Conservation (phyloP, 768 basidiomycete genomes). For the Hortiboletus campestris region DNA sequence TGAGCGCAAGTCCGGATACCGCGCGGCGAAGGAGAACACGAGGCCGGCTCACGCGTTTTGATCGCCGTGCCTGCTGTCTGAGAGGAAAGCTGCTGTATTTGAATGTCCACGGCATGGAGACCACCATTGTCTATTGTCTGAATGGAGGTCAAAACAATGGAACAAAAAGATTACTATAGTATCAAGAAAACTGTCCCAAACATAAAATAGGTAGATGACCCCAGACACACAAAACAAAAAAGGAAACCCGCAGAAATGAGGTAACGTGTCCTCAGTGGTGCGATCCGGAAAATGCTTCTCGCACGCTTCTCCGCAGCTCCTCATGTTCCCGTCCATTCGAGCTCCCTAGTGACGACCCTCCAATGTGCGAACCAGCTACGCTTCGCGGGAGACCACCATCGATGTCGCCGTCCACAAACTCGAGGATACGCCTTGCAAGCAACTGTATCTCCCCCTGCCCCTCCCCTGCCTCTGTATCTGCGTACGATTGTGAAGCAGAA, state of each 20-base stretch:
- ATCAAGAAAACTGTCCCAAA: constrained; percentile 3
- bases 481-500: constrained; percentile 68
- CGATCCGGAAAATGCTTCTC: constrained; percentile 74
- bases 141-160: background rate
- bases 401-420: constrained; percentile 76
- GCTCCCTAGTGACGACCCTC: constrained; percentile 66
- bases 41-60: constrained; percentile 12
- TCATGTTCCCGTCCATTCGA: constrained; percentile 66
- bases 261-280: constrained; percentile 32
- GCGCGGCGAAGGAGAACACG: constrained; percentile 18
- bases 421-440: constrained; percentile 80
- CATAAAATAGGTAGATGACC: background rate
- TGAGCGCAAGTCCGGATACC: constrained; percentile 4
- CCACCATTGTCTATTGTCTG: background rate
- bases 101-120: background rate
- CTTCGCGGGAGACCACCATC: constrained; percentile 62
- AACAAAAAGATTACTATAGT: background rate
- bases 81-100: background rate
- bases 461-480: constrained; percentile 81
- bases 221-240: background rate
- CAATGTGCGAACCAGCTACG: constrained; percentile 61
- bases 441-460: constrained; percentile 91
- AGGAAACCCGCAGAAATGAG: background rate
- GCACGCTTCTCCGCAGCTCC: constrained; percentile 76
- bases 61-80: background rate